phyloP scores from a whole-genome alignment of 495 filamentous ascomycete species.

The Daldinia caldariorum region DNA sequence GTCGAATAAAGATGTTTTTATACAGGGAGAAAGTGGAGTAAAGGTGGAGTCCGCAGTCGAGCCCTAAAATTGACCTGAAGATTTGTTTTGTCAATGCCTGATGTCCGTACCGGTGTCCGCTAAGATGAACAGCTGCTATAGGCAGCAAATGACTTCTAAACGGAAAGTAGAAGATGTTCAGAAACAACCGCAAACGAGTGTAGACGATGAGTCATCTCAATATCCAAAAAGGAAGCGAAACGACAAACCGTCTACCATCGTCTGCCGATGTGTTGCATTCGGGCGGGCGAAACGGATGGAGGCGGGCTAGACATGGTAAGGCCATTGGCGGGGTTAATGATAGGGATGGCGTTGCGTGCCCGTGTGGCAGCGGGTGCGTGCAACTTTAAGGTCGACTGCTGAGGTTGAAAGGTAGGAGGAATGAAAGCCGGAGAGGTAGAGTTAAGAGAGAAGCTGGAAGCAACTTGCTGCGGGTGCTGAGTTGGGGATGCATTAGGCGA shows the following conservation, averaged over 20 bases:
- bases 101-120: slow-evolving; percentile 47
- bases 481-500: slow-evolving; percentile 91
- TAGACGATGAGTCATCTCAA: slow-evolving; percentile 40
- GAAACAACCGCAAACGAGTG: slow-evolving; percentile 38
- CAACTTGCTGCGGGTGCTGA: slow-evolving; percentile 72
- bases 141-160: slow-evolving; percentile 47
- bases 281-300: slow-evolving; percentile 83
- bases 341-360: slow-evolving; percentile 95
- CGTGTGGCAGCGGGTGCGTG: slow-evolving; percentile 89
- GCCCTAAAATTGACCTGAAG: slow-evolving; percentile 39
- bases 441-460: slow-evolving; percentile 81
- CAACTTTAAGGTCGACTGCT: slow-evolving; percentile 71
- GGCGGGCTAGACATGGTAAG: slow-evolving; percentile 90
- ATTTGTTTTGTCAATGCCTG: slow-evolving; percentile 47
- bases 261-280: slow-evolving; percentile 74
- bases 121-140: slow-evolving; percentile 47
- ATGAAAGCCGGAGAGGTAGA: slow-evolving; percentile 77
- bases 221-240: slow-evolving; percentile 42
- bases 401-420: slow-evolving; percentile 63
- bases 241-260: slow-evolving; percentile 59
- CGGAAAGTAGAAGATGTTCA: slow-evolving; percentile 47
- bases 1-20: slow-evolving; percentile 51
- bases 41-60: slow-evolving; percentile 41
- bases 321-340: slow-evolving; percentile 95
- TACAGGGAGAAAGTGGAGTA: slow-evolving; percentile 46